phyloP scores from a whole-genome alignment of 805 yeast species.

The Suhomyces canberraensis region DNA sequence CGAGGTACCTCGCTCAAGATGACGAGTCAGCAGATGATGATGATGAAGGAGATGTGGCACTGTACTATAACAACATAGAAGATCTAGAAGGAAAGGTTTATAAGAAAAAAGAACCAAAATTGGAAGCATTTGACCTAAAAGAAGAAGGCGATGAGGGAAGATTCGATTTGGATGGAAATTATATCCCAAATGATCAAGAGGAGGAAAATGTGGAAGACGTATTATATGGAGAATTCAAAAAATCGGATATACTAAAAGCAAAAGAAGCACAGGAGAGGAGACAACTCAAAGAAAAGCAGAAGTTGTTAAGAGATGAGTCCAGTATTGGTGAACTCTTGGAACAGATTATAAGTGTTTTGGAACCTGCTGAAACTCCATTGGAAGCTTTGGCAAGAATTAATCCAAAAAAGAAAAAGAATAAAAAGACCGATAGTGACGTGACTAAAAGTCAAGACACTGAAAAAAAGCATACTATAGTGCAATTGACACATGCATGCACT shows the following conservation, averaged over 20 bases:
- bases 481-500: conserved; percentile 50
- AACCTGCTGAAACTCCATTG: conserved; percentile 58
- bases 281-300: conserved; percentile 16
- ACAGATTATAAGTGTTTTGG: conserved; percentile 40
- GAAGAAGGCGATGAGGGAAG: conserved; percentile 57
- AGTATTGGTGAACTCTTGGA: conserved; percentile 15
- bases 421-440: too few species aligned
- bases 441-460: conserved; percentile 13
- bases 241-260: conserved; percentile 39
- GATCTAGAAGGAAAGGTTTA: conserved; percentile 9
- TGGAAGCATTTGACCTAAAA: conserved; percentile 62
- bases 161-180: conserved; percentile 63
- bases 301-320: conserved; percentile 8
- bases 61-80: conserved; percentile 28
- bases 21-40: conserved; percentile 10
- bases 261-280: conserved; percentile 34
- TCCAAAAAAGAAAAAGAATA: conserved; percentile 17
- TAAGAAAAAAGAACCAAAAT: conserved; percentile 29
- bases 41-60: conserved; percentile 8
- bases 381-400: conserved; percentile 50
- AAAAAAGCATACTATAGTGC: conserved; percentile 12
- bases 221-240: conserved; percentile 36
- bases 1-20: conserved; percentile 5
- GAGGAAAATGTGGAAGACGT: conserved; percentile 24
- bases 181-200: conserved; percentile 36